Conservation (phyloP, 2,329 filamentous ascomycete species). For the Penicillium janthinellum region DNA sequence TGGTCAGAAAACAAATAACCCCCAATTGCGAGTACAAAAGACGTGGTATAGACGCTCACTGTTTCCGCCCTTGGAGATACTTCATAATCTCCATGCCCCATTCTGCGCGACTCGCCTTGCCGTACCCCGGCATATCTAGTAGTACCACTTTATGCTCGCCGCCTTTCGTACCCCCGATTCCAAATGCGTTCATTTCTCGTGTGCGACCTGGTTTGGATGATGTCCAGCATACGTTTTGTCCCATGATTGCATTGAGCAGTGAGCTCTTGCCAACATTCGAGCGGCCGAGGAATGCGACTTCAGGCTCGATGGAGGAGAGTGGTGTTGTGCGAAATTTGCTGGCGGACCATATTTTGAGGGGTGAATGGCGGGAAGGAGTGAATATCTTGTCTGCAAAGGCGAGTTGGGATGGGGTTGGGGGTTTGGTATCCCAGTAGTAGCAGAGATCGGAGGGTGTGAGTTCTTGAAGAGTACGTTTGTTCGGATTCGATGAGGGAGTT, state of each 20-base stretch:
- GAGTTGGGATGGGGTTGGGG: conserved; percentile 49
- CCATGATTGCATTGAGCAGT: conserved; percentile 66
- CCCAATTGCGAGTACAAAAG: neutral
- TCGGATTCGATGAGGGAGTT: conserved; percentile 19
- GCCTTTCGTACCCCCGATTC: conserved; percentile 54
- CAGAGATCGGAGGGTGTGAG: conserved; percentile 39
- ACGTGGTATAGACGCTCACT: conserved; percentile 45
- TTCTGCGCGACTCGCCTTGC: conserved; percentile 60
- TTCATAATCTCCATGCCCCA: conserved; percentile 71
- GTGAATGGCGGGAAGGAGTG: conserved; percentile 48
- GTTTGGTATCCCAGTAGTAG: conserved; percentile 55
- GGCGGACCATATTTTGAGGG: conserved; percentile 61
- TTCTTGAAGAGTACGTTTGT: conserved; percentile 33
- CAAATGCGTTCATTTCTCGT: conserved; percentile 67
- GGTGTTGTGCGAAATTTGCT: conserved; percentile 63
- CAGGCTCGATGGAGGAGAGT: conserved; percentile 54
- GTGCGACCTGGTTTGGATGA: conserved; percentile 64
- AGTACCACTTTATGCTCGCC: conserved; percentile 56
- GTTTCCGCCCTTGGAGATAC: conserved; percentile 63
- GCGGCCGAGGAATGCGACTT: conserved; percentile 68
- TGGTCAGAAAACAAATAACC: neutral
- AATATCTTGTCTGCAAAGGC: conserved; percentile 51
- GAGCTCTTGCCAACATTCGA: conserved; percentile 72
- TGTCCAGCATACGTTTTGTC: conserved; percentile 54
- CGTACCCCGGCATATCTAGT: conserved; percentile 73